These are phyloP conservation scores for Colletotrichum musae DNA, from an alignment of 2,329 filamentous ascomycete genomes.

Conservation along the genomic window DNA sequence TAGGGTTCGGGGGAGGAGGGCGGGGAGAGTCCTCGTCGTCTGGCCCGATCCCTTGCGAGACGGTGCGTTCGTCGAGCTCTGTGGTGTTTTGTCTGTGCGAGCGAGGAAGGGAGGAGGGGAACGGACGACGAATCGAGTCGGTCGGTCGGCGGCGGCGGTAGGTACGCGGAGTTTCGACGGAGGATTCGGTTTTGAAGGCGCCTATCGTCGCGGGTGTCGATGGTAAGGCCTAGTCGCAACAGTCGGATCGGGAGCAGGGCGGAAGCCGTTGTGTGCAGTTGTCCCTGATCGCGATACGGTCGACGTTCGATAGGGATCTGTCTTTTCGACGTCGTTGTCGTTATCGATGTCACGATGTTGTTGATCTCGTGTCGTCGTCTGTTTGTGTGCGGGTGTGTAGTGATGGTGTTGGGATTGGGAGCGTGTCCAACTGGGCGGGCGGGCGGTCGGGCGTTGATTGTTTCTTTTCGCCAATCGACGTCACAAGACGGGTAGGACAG, in stretches of 20 bases:
- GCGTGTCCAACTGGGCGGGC: not conserved
- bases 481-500: slow-evolving; percentile 23
- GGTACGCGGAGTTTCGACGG: not conserved
- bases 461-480: slow-evolving; percentile 36
- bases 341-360: not conserved
- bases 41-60: slow-evolving; percentile 36
- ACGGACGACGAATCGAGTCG: slow-evolving; percentile 5
- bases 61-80: slow-evolving; percentile 12
- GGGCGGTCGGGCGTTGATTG: not conserved
- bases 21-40: slow-evolving; percentile 32
- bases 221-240: slow-evolving; percentile 3
- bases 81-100: slow-evolving; percentile 11
- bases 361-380: slow-evolving; percentile 5
- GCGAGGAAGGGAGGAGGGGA: slow-evolving; percentile 2
- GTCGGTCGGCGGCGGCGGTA: slow-evolving; percentile 12
- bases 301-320: slow-evolving; percentile 3
- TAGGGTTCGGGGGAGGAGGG: slow-evolving; percentile 21
- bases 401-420: slow-evolving; percentile 4
- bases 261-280: not conserved
- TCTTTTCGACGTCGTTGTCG: no score
- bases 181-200: not conserved
- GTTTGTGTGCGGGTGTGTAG: not conserved
- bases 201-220: not conserved
- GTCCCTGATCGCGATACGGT: slow-evolving; percentile 16
- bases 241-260: not conserved